Evolutionary conservation across 306 rosid genomes (phyloP).

Genomic region (Medicago lupulina): DNA sequence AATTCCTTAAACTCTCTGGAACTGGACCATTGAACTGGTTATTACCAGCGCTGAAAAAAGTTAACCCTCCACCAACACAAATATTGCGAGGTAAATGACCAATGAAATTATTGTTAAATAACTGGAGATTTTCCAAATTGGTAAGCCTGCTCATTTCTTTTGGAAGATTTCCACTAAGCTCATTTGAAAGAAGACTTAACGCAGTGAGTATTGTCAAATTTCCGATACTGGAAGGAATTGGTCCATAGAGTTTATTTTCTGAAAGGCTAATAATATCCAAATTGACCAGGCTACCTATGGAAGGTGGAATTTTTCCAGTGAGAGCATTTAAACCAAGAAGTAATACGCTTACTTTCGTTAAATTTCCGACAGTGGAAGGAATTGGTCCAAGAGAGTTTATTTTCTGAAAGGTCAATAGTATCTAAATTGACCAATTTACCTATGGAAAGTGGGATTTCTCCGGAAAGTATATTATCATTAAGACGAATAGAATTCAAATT

Average conservation of each 20-base stretch:
- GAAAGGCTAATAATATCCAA: neutral
- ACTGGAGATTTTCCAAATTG: neutral
- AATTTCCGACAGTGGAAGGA: too few relatives aligned
- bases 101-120: neutral
- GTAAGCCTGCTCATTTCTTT: neutral
- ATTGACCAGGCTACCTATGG: neutral
- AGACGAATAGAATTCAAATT: neutral
- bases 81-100: neutral
- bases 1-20: neutral
- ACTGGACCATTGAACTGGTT: neutral
- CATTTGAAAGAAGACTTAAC: neutral
- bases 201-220: neutral
- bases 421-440: too few relatives aligned
- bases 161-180: neutral
- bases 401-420: too few relatives aligned
- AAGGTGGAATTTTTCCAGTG: neutral
- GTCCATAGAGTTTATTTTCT: neutral
- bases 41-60: fast-evolving
- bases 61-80: neutral
- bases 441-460: too few relatives aligned
- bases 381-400: too few relatives aligned
- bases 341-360: too few relatives aligned
- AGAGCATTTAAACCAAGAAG: too few relatives aligned
- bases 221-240: neutral
- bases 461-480: too few relatives aligned